A percentile compares a stretch with the other conserved stretches of the same genome.
phyloP scores from a whole-genome alignment of 208 protist species.

The Acanthamoeba culbertsoni region DNA sequence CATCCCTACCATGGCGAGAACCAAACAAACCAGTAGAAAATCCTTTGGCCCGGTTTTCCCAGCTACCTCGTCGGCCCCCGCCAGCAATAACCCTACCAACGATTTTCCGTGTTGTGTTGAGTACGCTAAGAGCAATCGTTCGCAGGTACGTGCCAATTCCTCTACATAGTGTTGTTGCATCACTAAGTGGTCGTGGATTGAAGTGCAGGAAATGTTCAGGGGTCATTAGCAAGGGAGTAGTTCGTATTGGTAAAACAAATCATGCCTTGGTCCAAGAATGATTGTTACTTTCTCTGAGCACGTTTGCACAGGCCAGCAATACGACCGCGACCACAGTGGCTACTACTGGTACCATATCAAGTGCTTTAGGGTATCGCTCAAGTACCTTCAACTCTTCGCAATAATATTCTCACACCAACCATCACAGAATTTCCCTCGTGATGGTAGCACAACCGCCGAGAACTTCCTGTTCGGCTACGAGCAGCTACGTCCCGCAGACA shows the following conservation, averaged over 20 bases:
- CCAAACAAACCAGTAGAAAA: constrained; percentile 97
- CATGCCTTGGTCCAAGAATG: not conserved
- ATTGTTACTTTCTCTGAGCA: not conserved
- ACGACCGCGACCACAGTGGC: constrained; percentile 55
- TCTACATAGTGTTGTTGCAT: not conserved
- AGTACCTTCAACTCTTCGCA: not conserved
- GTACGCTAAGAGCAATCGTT: not conserved
- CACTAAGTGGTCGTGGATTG: not conserved
- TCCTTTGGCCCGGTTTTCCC: constrained; percentile 58
- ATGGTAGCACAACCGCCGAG: not conserved
- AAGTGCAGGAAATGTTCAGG: not conserved
- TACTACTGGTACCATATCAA: constrained; percentile 27
- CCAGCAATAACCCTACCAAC: not conserved
- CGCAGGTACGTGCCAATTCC: not conserved
- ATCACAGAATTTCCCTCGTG: not conserved
- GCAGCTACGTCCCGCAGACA: not conserved
- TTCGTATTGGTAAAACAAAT: not conserved
- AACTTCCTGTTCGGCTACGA: constrained; percentile 40
- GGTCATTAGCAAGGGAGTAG: not conserved
- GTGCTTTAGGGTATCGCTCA: not conserved
- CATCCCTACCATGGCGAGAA: constrained; percentile 89
- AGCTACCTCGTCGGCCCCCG: not conserved
- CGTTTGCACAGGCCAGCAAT: not conserved
- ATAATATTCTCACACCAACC: not conserved
- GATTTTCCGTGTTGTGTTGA: constrained; percentile 9